A percentile compares a stretch with the other conserved stretches of the same genome.
Evolutionary conservation across 2,329 filamentous ascomycete species (phyloP).

Genomic region (Fusarium burgessii): DNA sequence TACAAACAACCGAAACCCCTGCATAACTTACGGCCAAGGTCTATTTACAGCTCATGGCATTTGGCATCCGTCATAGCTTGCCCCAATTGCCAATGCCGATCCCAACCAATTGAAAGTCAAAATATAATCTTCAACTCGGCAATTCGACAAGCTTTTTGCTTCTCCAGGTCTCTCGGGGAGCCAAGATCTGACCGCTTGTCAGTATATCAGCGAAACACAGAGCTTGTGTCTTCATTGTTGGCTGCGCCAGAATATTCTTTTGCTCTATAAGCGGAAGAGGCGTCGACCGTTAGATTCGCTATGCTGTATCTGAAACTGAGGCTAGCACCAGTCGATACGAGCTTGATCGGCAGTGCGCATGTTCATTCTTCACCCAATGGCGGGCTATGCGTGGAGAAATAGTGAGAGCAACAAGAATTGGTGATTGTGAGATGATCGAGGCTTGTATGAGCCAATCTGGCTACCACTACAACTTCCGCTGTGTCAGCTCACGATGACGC

Average conservation of each 20-base stretch:
- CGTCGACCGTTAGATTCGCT: not conserved
- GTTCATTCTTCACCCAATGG: not conserved
- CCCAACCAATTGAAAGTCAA: constrained; percentile 2
- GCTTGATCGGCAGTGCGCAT: constrained; percentile 11
- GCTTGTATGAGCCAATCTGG: not conserved
- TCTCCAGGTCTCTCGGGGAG: constrained; percentile 10
- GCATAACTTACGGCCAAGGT: not conserved
- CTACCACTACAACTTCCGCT: not conserved
- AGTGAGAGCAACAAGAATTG: not conserved
- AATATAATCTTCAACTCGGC: not conserved
- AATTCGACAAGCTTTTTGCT: not conserved
- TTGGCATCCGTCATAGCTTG: constrained; percentile 24
- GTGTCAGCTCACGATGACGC: constrained; percentile 21
- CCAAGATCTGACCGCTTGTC: not conserved
- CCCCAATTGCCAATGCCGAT: constrained; percentile 14
- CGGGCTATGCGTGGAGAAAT: not conserved
- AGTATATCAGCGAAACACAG: too few relatives aligned
- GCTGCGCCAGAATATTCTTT: constrained; percentile 11
- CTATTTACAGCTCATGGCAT: constrained; percentile 24
- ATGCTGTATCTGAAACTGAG: constrained; percentile 1
- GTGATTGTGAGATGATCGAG: constrained; percentile 6
- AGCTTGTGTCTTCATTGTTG: constrained; percentile 1
- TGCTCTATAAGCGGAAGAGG: not conserved
- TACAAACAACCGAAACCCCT: not conserved
- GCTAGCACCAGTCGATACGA: constrained; percentile 3